Base-by-base conservation (phyloP, 768 basidiomycete species). In the Lactarius hengduanensis region DNA sequence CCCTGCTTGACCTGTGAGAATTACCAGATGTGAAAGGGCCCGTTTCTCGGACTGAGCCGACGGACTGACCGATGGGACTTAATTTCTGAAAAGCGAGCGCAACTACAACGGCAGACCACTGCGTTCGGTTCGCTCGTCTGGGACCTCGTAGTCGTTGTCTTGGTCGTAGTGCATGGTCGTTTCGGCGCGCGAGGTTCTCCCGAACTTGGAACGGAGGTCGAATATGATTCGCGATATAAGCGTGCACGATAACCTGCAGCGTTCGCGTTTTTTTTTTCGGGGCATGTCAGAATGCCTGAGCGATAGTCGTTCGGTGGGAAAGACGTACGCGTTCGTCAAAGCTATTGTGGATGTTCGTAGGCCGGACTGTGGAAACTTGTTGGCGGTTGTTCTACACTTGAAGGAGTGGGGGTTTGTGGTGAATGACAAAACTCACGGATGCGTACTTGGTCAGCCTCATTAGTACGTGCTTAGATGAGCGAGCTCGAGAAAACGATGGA, bases 181-280 rank as follows among this genome's bases (percentile, higher is more conserved):
- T 28, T 22, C 13, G 13, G 4, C 6, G 1, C 50, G 22, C 50
- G 4, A 7, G 45, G 13, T 50, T 3, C 7, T 61, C 15, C 15
- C n/a, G 36, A 22, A 61, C 16, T 61, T 57, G 45, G 63, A 40
- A 26, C 57, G 57, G 36, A 59, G 63, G 38, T 64, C 40, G 45
- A 64, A 2, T 57, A 59, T 43, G 36, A 50, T 7, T 0, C 45
- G 63, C 36, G 57, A 62, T 11, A 55, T 54, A 15, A 54, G 47
- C 53, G 38, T 55, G 50, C 50, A 40, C 18, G 61, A 28, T 16
- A 62, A 16, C 43, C 61, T 62, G 26, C 38, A 22, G 36, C 3
- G 36, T 38, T 38, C 11, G 11, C 36, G 11, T 36, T 36, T 38
- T 38, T 36, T 36, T 38, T 38, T 38, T 38, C 11, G 36, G 36